A percentile compares a stretch with the other conserved stretches of the same genome.
These are phyloP conservation scores for Sarocladiaceae sp. DNA, from an alignment of 2,329 filamentous ascomycete genomes.

Conservation along the genomic window DNA sequence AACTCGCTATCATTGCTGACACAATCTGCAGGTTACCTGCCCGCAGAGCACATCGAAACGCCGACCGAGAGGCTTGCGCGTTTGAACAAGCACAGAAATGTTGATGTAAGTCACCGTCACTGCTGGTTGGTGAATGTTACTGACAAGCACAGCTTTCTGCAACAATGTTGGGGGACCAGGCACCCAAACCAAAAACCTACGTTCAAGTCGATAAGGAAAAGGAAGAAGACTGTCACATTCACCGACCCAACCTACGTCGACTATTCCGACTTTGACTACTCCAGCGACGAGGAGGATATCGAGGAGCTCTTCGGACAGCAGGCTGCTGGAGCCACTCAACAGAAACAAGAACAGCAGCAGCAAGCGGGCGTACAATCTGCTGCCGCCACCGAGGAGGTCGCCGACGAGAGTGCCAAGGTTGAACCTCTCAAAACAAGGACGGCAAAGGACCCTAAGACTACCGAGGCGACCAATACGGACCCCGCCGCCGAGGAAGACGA, in stretches of 20 bases:
- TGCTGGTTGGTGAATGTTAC: constrained; percentile 9
- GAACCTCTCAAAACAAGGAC: constrained; percentile 49
- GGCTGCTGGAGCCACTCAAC: constrained; percentile 24
- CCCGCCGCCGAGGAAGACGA: constrained; percentile 21
- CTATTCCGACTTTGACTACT: constrained; percentile 83
- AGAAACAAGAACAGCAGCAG: constrained; percentile 24
- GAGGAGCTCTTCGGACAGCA: constrained; percentile 40
- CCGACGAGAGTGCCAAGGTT: constrained; percentile 51
- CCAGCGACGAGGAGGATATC: constrained; percentile 63
- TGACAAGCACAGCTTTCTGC: constrained; percentile 47
- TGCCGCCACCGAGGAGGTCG: constrained; percentile 25
- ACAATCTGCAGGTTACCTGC: constrained; percentile 70
- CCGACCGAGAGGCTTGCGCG: constrained; percentile 91
- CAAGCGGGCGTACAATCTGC: constrained; percentile 25
- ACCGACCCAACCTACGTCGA: constrained; percentile 82
- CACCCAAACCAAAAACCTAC: constrained; percentile 79
- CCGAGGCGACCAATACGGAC: constrained; percentile 22
- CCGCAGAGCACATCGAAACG: constrained; percentile 97
- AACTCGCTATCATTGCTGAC: constrained; percentile 16
- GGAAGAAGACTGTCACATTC: constrained; percentile 84
- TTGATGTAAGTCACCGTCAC: constrained; percentile 65
- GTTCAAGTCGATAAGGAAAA: constrained; percentile 78
- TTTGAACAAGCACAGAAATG: constrained; percentile 95
- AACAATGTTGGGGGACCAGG: constrained; percentile 58
- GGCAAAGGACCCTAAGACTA: constrained; percentile 34